These are phyloP conservation scores for Calvatia gigantea DNA, from an alignment of 768 basidiomycete species.

Conservation along the genomic window DNA sequence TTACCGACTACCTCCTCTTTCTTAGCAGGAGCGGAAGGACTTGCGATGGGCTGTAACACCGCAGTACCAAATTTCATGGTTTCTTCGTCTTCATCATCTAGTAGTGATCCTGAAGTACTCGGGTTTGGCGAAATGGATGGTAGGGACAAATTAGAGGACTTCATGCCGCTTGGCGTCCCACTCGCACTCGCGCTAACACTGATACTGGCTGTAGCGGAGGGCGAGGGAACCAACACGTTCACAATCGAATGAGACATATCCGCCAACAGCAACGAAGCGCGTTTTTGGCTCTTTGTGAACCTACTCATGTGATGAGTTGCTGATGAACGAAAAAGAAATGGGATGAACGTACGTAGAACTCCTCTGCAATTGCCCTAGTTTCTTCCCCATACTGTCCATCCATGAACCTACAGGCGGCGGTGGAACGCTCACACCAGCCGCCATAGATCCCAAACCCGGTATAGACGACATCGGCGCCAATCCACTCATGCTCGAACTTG, in stretches of 20 bases:
- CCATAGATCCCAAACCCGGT: conserved; percentile 34
- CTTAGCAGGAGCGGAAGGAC: conserved; percentile 8
- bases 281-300: conserved; percentile 65
- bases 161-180: not conserved
- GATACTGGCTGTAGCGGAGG: not conserved
- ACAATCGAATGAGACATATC: conserved; percentile 60
- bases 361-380: conserved; percentile 54
- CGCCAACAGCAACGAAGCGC: conserved; percentile 60
- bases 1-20: conserved; percentile 1
- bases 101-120: conserved; percentile 19
- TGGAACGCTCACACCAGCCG: conserved; percentile 15
- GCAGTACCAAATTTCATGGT: conserved; percentile 16
- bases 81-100: conserved; percentile 23
- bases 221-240: conserved; percentile 36
- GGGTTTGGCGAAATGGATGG: conserved; percentile 13
- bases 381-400: conserved; percentile 60
- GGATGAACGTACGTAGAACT: conserved; percentile 46
- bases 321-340: not conserved
- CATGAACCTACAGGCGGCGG: conserved; percentile 32
- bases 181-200: not conserved
- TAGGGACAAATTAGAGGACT: conserved; percentile 3
- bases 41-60: conserved; percentile 19
- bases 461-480: conserved; percentile 35
- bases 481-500: conserved; percentile 15
- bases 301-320: conserved; percentile 26